phyloP scores from a whole-genome alignment of 2,329 filamentous ascomycete genomes.

The Harringtonia lauricola region DNA sequence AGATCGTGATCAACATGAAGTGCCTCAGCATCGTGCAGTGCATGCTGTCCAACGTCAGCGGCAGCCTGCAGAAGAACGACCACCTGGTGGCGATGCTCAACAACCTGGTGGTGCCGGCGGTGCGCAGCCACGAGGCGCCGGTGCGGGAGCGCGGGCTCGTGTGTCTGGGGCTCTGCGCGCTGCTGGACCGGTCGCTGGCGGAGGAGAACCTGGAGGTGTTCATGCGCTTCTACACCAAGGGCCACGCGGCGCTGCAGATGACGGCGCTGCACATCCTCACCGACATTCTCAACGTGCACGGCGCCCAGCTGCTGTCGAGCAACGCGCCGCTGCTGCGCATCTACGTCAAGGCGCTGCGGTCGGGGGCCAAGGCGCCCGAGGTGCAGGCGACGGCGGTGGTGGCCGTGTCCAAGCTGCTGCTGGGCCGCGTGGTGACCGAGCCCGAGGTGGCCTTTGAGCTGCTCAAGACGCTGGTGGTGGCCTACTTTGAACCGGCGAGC shows the following conservation, averaged over 20 bases:
- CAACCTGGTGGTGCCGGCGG: conserved; percentile 89
- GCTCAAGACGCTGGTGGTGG: conserved; percentile 72
- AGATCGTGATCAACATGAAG: conserved; percentile 97
- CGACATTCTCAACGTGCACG: conserved; percentile 85
- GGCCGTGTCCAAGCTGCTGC: conserved; percentile 75
- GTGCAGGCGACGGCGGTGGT: conserved; percentile 75
- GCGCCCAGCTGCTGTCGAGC: conserved; percentile 59
- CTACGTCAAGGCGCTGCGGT: conserved; percentile 73
- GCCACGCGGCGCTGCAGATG: conserved; percentile 79
- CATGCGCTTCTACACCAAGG: conserved; percentile 91
- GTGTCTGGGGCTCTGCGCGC: conserved; percentile 80
- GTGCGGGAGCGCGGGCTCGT: conserved; percentile 84
- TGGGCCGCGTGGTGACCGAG: conserved; percentile 68
- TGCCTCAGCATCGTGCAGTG: conserved; percentile 95
- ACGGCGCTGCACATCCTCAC: conserved; percentile 86
- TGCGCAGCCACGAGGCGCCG: conserved; percentile 83
- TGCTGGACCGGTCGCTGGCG: conserved; percentile 83
- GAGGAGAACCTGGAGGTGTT: conserved; percentile 89
- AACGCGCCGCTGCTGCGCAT: conserved; percentile 68
- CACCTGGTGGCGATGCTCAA: conserved; percentile 97
- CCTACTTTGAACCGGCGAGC: conserved; percentile 83
- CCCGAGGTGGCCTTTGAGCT: conserved; percentile 56
- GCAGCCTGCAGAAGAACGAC: conserved; percentile 77
- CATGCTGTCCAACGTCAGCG: conserved; percentile 88
- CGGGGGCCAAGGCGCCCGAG: conserved; percentile 55